A percentile compares a stretch with the other conserved stretches of the same genome.
These are phyloP conservation scores for Cryptococcus depauperatus DNA, from an alignment of 1,284 basidiomycete species.

Conservation along the genomic window DNA sequence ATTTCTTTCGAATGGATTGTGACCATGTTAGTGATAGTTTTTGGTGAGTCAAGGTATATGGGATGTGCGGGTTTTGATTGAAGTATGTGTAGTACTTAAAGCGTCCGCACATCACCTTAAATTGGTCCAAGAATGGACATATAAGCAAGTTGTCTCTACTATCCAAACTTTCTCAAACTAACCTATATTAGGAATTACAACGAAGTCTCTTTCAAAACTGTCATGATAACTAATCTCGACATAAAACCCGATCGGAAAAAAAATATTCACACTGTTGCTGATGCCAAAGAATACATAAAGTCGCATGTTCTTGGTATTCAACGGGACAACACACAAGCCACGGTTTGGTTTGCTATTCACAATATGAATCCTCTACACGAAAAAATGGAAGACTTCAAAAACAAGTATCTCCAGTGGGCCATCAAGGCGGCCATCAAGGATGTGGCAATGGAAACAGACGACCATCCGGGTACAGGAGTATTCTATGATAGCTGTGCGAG, in stretches of 20 bases:
- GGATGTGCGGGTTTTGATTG: no score
- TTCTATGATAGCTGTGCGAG: conserved; percentile 12
- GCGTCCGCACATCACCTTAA: conserved; percentile 16
- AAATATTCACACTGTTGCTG: conserved; percentile 3
- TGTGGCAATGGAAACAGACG: conserved; percentile 6
- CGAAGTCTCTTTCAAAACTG: conserved; percentile 30
- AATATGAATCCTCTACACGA: conserved; percentile 12
- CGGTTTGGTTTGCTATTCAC: conserved; percentile 13
- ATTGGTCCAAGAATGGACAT: conserved; percentile 21
- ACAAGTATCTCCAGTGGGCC: conserved; percentile 5
- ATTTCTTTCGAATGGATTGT: conserved; percentile 25
- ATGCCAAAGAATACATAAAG: conserved; percentile 10
- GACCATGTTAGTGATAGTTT: conserved; percentile 22
- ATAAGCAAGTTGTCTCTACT: conserved; percentile 16
- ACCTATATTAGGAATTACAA: conserved; percentile 19
- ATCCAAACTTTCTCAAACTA: background rate
- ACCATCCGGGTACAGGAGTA: conserved; percentile 2
- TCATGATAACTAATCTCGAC: conserved; percentile 25
- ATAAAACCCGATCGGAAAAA: conserved; percentile 6
- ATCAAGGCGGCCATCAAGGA: conserved; percentile 9
- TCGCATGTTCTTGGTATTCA: conserved; percentile 4
- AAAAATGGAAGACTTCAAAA: conserved; percentile 14
- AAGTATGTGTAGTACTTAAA: conserved; percentile 11
- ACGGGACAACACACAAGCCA: conserved; percentile 5
- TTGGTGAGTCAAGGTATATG: conserved; percentile 29